Evolutionary conservation across 1,284 basidiomycete species (phyloP).

Genomic region (Cutaneotrichosporon cavernicola): DNA sequence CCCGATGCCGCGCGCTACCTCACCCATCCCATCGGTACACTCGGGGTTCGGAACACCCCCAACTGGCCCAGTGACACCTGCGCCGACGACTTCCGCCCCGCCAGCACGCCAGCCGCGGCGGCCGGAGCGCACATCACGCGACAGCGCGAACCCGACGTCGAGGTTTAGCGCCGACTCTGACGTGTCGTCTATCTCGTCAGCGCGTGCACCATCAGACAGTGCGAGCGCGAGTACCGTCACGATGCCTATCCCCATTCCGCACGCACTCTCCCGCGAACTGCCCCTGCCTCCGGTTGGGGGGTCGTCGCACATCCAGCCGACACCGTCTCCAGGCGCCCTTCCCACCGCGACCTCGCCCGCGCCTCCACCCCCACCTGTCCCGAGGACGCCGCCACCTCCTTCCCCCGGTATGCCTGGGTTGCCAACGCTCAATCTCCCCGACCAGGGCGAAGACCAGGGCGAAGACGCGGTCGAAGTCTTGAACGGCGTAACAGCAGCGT

Average conservation of each 20-base stretch:
- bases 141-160: slow-evolving; percentile 26
- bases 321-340: not conserved
- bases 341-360: slow-evolving; percentile 29
- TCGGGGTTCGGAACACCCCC: slow-evolving; percentile 17
- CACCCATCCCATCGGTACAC: slow-evolving; percentile 2
- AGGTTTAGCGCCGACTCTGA: slow-evolving; percentile 49
- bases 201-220: slow-evolving; percentile 7
- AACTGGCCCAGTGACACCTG: slow-evolving; percentile 40
- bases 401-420: not conserved
- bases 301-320: not conserved
- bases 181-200: slow-evolving; percentile 17
- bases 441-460: slow-evolving; percentile 2
- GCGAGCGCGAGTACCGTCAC: not conserved
- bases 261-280: not conserved
- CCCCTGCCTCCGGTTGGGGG: not conserved
- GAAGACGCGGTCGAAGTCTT: not conserved
- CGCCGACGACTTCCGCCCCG: not conserved
- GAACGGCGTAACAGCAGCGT: not conserved
- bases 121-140: not conserved
- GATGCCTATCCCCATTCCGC: slow-evolving; percentile 1
- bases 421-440: slow-evolving; percentile 3
- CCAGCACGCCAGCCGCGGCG: not conserved
- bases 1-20: not conserved
- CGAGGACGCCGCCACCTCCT: not conserved
- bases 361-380: slow-evolving; percentile 44